Evolutionary conservation across 306 rosid species (phyloP).

Genomic region (Hippophae rhamnoides): DNA sequence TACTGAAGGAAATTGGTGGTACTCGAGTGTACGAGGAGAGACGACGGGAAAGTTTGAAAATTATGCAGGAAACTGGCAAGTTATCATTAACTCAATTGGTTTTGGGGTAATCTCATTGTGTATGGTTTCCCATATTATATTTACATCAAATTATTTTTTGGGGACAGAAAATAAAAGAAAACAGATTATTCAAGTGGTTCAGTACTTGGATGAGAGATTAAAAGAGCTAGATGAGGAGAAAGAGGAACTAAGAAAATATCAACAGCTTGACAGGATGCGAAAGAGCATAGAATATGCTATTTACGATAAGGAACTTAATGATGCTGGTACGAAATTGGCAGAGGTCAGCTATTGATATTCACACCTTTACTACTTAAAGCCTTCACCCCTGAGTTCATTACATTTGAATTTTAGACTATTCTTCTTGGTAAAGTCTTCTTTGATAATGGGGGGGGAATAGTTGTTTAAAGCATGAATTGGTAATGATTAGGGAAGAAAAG

Average conservation of each 20-base stretch:
- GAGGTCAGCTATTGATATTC: slow-evolving; percentile 50
- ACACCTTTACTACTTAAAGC: too few relatives aligned
- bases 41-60: slow-evolving; percentile 92
- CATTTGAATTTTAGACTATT: neutral
- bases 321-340: slow-evolving; percentile 77
- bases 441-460: too few relatives aligned
- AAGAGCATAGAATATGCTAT: slow-evolving; percentile 85
- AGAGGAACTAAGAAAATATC: slow-evolving; percentile 89
- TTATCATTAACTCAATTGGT: slow-evolving; percentile 7
- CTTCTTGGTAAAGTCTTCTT: neutral
- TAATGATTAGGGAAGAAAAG: too few relatives aligned
- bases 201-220: slow-evolving; percentile 91
- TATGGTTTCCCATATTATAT: slow-evolving; percentile 2
- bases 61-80: slow-evolving; percentile 94
- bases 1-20: slow-evolving; percentile 96
- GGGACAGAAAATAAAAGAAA: slow-evolving; percentile 70
- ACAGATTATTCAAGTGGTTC: slow-evolving; percentile 97
- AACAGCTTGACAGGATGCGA: slow-evolving; percentile 87
- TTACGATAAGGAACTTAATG: slow-evolving; percentile 79
- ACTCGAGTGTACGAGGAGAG: slow-evolving; percentile 97
- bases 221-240: slow-evolving; percentile 94
- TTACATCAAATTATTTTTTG: slow-evolving; percentile 11
- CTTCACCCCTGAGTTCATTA: too few relatives aligned
- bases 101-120: neutral
- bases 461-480: too few relatives aligned